A percentile compares a stretch with the other conserved stretches of the same genome.
Conservation (phyloP, 106 monocot genomes). For the Agapanthus africanus region DNA sequence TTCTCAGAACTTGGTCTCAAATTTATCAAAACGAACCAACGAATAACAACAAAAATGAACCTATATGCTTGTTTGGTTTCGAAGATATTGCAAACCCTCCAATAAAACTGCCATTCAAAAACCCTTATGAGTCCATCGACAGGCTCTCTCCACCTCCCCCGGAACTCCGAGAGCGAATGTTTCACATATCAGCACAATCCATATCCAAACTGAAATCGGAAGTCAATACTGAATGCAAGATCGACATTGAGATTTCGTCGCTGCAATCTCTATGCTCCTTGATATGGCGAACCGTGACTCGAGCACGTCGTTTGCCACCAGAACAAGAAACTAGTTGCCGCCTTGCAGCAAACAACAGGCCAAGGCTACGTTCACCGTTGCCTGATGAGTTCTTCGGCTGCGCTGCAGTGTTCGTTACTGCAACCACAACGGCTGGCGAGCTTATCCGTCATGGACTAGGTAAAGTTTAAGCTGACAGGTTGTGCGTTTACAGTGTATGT, state of each 20-base stretch:
- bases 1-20: constrained; percentile 67
- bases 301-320: constrained; percentile 3
- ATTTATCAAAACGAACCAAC: constrained; percentile 12
- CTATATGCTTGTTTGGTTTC: not conserved
- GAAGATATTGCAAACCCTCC: constrained; percentile 5
- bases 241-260: not conserved
- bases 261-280: constrained; percentile 11
- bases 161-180: constrained; percentile 20
- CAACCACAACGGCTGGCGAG: not conserved
- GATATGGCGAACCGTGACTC: constrained; percentile 17
- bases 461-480: too few species aligned
- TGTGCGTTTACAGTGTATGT: too few species aligned
- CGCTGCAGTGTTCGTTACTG: not conserved
- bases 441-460: not conserved
- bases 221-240: constrained; percentile 23
- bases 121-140: constrained; percentile 14
- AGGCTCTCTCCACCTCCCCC: constrained; percentile 11
- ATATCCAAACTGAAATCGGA: constrained; percentile 21
- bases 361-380: not conserved
- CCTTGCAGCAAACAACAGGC: not conserved
- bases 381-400: not conserved
- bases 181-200: constrained; percentile 20
- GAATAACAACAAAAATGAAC: not conserved
- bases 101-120: constrained; percentile 24
- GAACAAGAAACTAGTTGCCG: not conserved